Evolutionary conservation across 306 rosid species (phyloP).

Genomic region (Benincasa hispida): DNA sequence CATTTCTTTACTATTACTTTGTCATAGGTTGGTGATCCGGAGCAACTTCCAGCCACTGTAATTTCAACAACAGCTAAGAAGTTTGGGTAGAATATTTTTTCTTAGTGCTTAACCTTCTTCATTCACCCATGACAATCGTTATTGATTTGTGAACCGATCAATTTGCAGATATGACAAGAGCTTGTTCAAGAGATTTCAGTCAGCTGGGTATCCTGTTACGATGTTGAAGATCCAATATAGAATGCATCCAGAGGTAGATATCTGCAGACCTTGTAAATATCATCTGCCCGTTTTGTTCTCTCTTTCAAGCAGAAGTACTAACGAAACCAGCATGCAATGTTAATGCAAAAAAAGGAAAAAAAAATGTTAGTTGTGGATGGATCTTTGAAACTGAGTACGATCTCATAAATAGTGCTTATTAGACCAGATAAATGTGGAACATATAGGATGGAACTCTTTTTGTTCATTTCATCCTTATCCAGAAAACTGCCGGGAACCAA

Average conservation of each 20-base stretch:
- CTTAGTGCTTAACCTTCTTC: not conserved
- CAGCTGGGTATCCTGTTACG: constrained; percentile 82
- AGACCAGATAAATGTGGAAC: not conserved
- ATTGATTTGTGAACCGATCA: constrained; percentile 17
- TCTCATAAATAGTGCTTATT: not conserved
- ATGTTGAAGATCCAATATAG: constrained; percentile 96
- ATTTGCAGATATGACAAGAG: constrained; percentile 61
- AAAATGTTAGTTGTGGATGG: not conserved
- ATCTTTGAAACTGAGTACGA: not conserved
- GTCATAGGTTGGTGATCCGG: constrained; percentile 83
- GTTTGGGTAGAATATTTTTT: constrained; percentile 37
- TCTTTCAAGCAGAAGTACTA: not conserved
- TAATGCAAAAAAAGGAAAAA: not conserved
- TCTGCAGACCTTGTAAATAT: not conserved
- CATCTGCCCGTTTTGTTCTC: not conserved
- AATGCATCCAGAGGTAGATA: constrained; percentile 97
- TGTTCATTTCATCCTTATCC: not conserved
- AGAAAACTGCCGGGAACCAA: not conserved
- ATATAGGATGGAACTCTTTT: not conserved
- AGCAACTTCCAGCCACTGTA: constrained; percentile 97
- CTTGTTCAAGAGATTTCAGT: constrained; percentile 76
- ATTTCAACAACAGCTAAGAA: constrained; percentile 57
- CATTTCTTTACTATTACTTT: not conserved
- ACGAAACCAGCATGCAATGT: not conserved
- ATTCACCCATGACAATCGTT: not conserved